Percentiles rank a stretch among this genome's conserved stretches.
Conservation (phyloP, 805 yeast species). For the Pichia insulana region DNA sequence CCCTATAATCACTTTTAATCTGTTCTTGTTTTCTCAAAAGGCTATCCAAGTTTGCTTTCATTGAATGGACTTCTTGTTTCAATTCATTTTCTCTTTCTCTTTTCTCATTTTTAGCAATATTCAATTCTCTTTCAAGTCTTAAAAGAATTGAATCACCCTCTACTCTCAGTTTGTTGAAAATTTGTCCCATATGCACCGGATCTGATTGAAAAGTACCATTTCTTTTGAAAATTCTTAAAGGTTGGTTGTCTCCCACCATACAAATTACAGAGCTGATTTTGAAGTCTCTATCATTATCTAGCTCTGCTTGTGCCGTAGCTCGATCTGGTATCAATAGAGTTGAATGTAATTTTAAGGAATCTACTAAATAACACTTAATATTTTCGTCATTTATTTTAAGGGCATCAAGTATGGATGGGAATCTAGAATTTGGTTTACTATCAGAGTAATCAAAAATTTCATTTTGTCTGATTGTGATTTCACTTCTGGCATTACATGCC, state of each 20-base stretch:
- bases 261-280: slow-evolving; percentile 21
- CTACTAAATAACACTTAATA: slow-evolving; percentile 56
- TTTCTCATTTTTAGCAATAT: slow-evolving; percentile 7
- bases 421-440: slow-evolving; percentile 35
- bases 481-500: slow-evolving; percentile 26
- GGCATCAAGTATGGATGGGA: slow-evolving; percentile 50
- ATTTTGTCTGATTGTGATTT: slow-evolving; percentile 41
- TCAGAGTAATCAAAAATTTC: slow-evolving; percentile 48
- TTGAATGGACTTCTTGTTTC: slow-evolving; percentile 1
- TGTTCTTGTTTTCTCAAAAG: slow-evolving; percentile 9
- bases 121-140: slow-evolving; percentile 6
- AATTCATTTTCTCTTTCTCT: slow-evolving; percentile 1
- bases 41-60: slow-evolving; percentile 1
- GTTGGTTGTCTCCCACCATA: slow-evolving; percentile 16
- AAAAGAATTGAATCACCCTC: slow-evolving; percentile 19
- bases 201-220: slow-evolving; percentile 25
- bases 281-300: slow-evolving; percentile 26
- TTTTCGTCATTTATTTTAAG: slow-evolving; percentile 47
- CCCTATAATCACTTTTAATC: slow-evolving; percentile 3
- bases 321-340: slow-evolving; percentile 45
- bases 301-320: slow-evolving; percentile 38
- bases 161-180: slow-evolving; percentile 14
- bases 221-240: slow-evolving; percentile 20
- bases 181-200: slow-evolving; percentile 21
- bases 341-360: slow-evolving; percentile 50